A percentile compares a stretch with the other conserved stretches of the same genome.
These are phyloP conservation scores for Phytophthora pistaciae DNA, from an alignment of 352 stramenopile species.

Conservation along the genomic window DNA sequence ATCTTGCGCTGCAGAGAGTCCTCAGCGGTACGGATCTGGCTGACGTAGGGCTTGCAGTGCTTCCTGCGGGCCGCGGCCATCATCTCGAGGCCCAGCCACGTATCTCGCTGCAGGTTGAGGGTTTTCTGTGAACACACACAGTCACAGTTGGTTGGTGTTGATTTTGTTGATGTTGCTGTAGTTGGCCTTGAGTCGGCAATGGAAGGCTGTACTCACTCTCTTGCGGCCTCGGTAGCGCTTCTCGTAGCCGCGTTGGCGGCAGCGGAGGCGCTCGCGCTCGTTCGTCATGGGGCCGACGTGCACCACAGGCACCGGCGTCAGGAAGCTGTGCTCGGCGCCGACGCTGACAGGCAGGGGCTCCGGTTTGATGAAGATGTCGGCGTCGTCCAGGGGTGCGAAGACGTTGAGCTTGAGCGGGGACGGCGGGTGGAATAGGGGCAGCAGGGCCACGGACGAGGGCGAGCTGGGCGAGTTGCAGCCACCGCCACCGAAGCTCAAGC, in stretches of 20 bases:
- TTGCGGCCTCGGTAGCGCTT: slow-evolving; percentile 52
- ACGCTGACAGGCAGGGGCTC: neutral
- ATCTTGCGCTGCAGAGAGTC: slow-evolving; percentile 16
- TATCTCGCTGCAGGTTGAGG: slow-evolving; percentile 36
- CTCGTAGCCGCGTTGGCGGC: slow-evolving; percentile 51
- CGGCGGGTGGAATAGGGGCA: slow-evolving; percentile 20
- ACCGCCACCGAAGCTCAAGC: neutral
- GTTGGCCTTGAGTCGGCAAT: neutral
- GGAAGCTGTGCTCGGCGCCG: neutral
- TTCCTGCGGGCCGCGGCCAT: slow-evolving; percentile 25
- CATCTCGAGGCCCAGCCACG: slow-evolving; percentile 44
- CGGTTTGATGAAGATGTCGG: slow-evolving; percentile 13
- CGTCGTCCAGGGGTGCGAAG: neutral
- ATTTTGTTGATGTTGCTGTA: neutral
- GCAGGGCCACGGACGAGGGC: slow-evolving; percentile 33
- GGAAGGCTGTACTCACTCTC: slow-evolving; percentile 39
- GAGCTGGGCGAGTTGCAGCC: slow-evolving; percentile 10
- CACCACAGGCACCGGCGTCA: slow-evolving; percentile 3
- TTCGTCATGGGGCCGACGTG: slow-evolving; percentile 4
- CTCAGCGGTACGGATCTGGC: neutral
- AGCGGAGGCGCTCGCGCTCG: slow-evolving; percentile 43
- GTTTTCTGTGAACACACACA: slow-evolving; percentile 30
- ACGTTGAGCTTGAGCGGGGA: neutral
- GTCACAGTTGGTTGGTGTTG: slow-evolving; percentile 12
- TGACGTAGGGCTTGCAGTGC: slow-evolving; percentile 25